These are phyloP conservation scores for Bertia moriformis DNA, from an alignment of 2,329 filamentous ascomycete species.

Conservation along the genomic window DNA sequence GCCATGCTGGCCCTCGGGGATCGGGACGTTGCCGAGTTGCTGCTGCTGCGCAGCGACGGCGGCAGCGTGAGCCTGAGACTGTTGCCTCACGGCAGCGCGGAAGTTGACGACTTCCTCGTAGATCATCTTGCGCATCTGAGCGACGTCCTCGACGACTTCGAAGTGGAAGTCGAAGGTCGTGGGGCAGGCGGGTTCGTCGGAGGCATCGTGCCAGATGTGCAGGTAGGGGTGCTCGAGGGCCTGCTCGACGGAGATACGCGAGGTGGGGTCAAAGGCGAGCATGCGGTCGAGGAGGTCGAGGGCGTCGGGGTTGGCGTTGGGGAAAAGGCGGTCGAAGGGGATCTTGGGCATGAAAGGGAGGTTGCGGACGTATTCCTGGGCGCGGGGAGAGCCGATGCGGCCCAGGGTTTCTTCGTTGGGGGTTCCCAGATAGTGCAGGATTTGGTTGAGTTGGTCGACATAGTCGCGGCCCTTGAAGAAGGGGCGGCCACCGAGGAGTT, in stretches of 20 bases:
- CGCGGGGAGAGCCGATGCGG: slow-evolving; percentile 85
- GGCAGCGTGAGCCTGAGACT: slow-evolving; percentile 19
- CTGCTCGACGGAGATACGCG: slow-evolving; percentile 84
- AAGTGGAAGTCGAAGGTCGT: slow-evolving; percentile 97
- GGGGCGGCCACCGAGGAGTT: slow-evolving; percentile 84
- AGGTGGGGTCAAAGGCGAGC: slow-evolving; percentile 90
- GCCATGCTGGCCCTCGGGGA: slow-evolving; percentile 43
- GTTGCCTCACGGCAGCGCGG: slow-evolving; percentile 40
- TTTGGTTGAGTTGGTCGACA: slow-evolving; percentile 98
- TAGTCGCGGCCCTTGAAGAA: slow-evolving; percentile 99
- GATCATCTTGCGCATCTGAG: slow-evolving; percentile 93
- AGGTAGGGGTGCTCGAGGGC: slow-evolving; percentile 94
- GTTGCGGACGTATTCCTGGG: slow-evolving; percentile 97
- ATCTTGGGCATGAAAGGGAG: slow-evolving; percentile 90
- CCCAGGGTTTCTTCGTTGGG: slow-evolving; percentile 88
- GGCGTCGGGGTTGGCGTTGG: slow-evolving; percentile 86
- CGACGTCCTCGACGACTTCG: slow-evolving; percentile 89
- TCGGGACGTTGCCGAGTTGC: slow-evolving; percentile 36
- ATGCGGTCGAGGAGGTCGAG: slow-evolving; percentile 91
- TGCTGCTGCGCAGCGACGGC: slow-evolving; percentile 15
- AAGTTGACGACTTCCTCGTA: slow-evolving; percentile 85
- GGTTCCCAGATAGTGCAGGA: slow-evolving; percentile 91
- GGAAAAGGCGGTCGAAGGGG: slow-evolving; percentile 76
- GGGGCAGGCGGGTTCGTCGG: slow-evolving; percentile 85
- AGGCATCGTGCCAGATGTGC: slow-evolving; percentile 95